Evolutionary conservation across 1,284 basidiomycete genomes (phyloP).

Genomic region (Entoloma clypeatum): DNA sequence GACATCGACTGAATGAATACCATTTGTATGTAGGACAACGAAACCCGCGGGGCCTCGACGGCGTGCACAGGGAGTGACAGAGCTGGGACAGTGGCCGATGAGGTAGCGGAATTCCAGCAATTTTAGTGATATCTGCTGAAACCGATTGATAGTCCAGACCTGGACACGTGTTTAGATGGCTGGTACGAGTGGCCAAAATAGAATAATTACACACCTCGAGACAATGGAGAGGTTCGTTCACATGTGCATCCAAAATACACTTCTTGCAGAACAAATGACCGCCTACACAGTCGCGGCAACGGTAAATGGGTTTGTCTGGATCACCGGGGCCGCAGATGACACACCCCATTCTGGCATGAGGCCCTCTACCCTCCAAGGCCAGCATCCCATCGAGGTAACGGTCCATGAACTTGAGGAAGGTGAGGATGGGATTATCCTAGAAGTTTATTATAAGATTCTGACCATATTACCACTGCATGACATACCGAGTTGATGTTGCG

Average conservation of each 20-base stretch:
- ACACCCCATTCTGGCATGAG: background rate
- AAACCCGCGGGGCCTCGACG: constrained; percentile 19
- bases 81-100: constrained; percentile 23
- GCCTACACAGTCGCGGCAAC: constrained; percentile 5
- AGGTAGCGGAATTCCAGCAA: constrained; percentile 22
- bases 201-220: constrained; percentile 7
- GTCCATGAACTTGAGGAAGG: constrained; percentile 5
- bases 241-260: constrained; percentile 4
- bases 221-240: constrained; percentile 3
- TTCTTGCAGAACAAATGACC: background rate
- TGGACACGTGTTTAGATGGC: background rate
- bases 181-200: background rate
- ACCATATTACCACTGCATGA: too few species aligned
- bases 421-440: constrained; percentile 8
- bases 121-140: constrained; percentile 14
- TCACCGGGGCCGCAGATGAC: background rate
- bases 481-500: too few species aligned
- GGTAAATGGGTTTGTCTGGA: background rate
- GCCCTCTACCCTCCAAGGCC: constrained; percentile 3
- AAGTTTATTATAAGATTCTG: too few species aligned
- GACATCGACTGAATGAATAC: constrained; percentile 28
- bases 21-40: constrained; percentile 26
- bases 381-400: constrained; percentile 5
- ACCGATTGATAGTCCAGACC: constrained; percentile 14
- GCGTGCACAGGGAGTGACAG: too few species aligned